Evolutionary conservation across 345 rosid species (phyloP), one percentile per base, ranked within the genome.

Genomic region (rapeseed (Brassica napus)): DNA sequence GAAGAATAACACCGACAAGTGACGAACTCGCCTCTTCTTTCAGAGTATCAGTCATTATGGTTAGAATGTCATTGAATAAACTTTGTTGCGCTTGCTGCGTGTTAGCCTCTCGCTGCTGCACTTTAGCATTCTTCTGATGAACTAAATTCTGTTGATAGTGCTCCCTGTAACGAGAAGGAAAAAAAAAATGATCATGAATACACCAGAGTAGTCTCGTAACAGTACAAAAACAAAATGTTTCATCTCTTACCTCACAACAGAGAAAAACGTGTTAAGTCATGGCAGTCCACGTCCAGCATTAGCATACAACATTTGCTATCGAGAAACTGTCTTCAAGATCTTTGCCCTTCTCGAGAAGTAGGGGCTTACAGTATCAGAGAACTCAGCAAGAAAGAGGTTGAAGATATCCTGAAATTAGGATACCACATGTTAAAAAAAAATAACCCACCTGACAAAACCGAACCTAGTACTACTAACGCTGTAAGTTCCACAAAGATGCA

Each of bases 321-420:
- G 87, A 71, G 96, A 89, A 73, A 91, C 75, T 15, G 87, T 90
- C 88, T 92, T 97, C 79, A 94, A 77, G 65, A 92, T 85, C 76
- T 92, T 92, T 37, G 85, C 97, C 84, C 97, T 92, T 86, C 77
- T 87, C 2, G 89, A 86, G 82, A 91, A 94, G 75, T 88, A 89
- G 8, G 97, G 88, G 70, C 95, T 90, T 21, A 49, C 64, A 2
- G 86, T 87, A 77, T 94, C 94, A 75, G 69, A 79, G 66, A 94
- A 92, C 69, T 76, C 83, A 72, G 89, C 75, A 70, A 90, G 71
- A 77, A 92, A 69, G 64, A 94, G 89, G 73, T 70, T 80, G 83
- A 92, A 94, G 57, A 91, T 72, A 79, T 84, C 98, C 98, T 92
- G 87, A 85, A 78, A 21, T 61, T n/a, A 10, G 10, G 23, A 21